A percentile compares a stretch with the other conserved stretches of the same genome.
Conservation (phyloP, 768 basidiomycete genomes). For the Agaricus blazei region DNA sequence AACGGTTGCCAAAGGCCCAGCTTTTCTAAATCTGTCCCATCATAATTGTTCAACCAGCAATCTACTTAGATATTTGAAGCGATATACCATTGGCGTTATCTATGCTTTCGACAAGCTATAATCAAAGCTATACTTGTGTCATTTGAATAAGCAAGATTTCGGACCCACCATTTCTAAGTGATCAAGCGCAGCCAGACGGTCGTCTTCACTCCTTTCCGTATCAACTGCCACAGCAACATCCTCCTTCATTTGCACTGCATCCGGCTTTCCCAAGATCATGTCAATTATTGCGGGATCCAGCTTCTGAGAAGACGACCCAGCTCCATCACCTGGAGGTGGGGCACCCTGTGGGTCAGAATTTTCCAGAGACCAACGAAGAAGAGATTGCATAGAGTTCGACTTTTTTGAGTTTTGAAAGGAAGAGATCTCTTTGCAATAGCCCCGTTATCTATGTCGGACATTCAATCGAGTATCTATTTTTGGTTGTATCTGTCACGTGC, state of each 20-base stretch:
- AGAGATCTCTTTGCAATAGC: not conserved
- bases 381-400: slow-evolving; percentile 53
- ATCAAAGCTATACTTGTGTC: not conserved
- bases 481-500: not conserved
- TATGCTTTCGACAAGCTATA: slow-evolving; percentile 77
- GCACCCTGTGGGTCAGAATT: slow-evolving; percentile 42
- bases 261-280: slow-evolving; percentile 78
- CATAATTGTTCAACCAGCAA: not conserved
- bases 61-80: slow-evolving; percentile 2
- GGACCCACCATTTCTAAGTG: slow-evolving; percentile 77
- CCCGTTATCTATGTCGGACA: too few species aligned
- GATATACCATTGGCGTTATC: slow-evolving; percentile 78
- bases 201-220: slow-evolving; percentile 44
- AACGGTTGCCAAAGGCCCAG: slow-evolving; percentile 78
- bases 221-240: slow-evolving; percentile 64
- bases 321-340: slow-evolving; percentile 21
- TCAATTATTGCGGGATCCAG: slow-evolving; percentile 85
- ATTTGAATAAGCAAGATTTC: not conserved
- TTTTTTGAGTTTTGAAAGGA: not conserved
- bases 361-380: slow-evolving; percentile 81
- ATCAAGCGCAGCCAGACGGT: slow-evolving; percentile 68
- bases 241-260: slow-evolving; percentile 81
- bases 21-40: slow-evolving; percentile 58
- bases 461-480: too few species aligned
- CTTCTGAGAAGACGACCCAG: slow-evolving; percentile 36